Percentiles rank a stretch among this genome's conserved stretches.
phyloP scores from a whole-genome alignment of 495 filamentous ascomycete genomes.

The Hypoxylon lienhwacheense region DNA sequence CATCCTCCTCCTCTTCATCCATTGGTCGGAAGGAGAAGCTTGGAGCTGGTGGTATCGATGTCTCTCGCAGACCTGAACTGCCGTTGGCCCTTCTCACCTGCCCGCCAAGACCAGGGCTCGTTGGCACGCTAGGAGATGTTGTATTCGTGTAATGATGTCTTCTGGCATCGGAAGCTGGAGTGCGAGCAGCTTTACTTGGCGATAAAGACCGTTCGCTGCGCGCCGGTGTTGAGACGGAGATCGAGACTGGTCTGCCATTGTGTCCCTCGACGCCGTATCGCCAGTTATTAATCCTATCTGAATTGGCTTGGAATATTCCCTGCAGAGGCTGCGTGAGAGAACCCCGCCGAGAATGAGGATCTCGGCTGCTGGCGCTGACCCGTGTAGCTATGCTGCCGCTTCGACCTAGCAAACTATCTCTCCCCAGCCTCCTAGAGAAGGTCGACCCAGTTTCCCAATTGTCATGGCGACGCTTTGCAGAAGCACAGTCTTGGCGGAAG shows the following conservation, averaged over 20 bases:
- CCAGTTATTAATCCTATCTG: slow-evolving; percentile 91
- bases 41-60: slow-evolving; percentile 38
- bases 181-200: slow-evolving; percentile 47
- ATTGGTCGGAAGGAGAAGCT: slow-evolving; percentile 46
- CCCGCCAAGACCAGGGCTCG: slow-evolving; percentile 21
- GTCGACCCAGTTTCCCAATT: slow-evolving; percentile 71
- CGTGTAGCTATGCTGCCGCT: slow-evolving; percentile 62
- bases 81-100: slow-evolving; percentile 21
- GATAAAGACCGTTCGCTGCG: slow-evolving; percentile 54
- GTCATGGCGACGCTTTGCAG: slow-evolving; percentile 58
- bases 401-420: slow-evolving; percentile 58
- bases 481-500: slow-evolving; percentile 91
- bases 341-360: slow-evolving; percentile 56
- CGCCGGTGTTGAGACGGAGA: slow-evolving; percentile 39
- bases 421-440: slow-evolving; percentile 70
- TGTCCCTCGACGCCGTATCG: slow-evolving; percentile 69
- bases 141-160: slow-evolving; percentile 45
- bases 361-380: slow-evolving; percentile 54
- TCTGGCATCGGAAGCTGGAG: slow-evolving; percentile 46
- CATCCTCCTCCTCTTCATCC: slow-evolving; percentile 36
- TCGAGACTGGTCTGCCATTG: slow-evolving; percentile 39
- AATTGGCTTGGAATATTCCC: slow-evolving; percentile 56
- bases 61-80: slow-evolving; percentile 18
- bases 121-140: slow-evolving; percentile 17
- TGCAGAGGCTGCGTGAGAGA: slow-evolving; percentile 48